These are phyloP conservation scores for Myxozyma mucilagina DNA, from an alignment of 805 yeast species.

Conservation along the genomic window DNA sequence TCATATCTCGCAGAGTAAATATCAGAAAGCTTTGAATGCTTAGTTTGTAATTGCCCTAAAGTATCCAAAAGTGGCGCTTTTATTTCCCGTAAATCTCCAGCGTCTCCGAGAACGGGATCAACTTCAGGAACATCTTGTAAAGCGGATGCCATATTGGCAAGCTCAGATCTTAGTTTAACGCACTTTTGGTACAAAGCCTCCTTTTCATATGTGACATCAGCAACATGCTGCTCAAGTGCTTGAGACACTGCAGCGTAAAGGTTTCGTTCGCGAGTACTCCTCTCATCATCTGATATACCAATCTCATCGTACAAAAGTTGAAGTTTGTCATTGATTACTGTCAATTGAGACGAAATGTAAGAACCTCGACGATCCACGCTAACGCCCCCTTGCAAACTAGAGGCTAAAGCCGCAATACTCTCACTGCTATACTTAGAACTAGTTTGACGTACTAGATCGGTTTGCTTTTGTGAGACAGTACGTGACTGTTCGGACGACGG, in stretches of 20 bases:
- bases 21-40: slow-evolving; percentile 25
- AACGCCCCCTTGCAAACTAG: neutral
- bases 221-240: slow-evolving; percentile 38
- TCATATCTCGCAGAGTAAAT: slow-evolving; percentile 34
- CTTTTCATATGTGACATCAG: slow-evolving; percentile 35
- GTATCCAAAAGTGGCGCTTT: slow-evolving; percentile 33
- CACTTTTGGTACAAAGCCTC: slow-evolving; percentile 34
- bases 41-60: slow-evolving; percentile 19
- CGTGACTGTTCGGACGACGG: too few species aligned
- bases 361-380: slow-evolving; percentile 32
- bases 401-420: neutral
- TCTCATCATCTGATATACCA: slow-evolving; percentile 33
- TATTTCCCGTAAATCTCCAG: slow-evolving; percentile 28
- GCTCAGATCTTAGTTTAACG: slow-evolving; percentile 23
- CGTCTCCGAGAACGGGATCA: neutral
- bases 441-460: neutral
- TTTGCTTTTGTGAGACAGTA: neutral
- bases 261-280: slow-evolving; percentile 34
- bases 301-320: slow-evolving; percentile 36
- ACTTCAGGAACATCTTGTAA: slow-evolving; percentile 29
- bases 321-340: slow-evolving; percentile 34
- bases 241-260: slow-evolving; percentile 35
- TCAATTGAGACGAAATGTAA: slow-evolving; percentile 35
- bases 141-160: slow-evolving; percentile 34
- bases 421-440: neutral